Evolutionary conservation across 345 rosid species (phyloP), one percentile per base, ranked within the genome.

Genomic region (Viola odorata): DNA sequence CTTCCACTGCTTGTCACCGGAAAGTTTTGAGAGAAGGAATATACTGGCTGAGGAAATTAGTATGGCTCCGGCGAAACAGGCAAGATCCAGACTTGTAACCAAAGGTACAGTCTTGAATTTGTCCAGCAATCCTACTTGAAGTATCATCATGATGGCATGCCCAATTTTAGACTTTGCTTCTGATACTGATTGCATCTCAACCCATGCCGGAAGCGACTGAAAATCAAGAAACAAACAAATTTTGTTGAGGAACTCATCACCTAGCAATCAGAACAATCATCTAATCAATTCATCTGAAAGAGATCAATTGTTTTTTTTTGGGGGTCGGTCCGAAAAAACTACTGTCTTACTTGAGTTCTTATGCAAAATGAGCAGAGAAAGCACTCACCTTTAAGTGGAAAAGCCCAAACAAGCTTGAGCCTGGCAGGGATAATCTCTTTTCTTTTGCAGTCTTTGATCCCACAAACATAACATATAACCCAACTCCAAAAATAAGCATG

Each of bases 61-160:
- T 37, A 87, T 60, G 0, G 88, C 81, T 54, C 82, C 95, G 2
- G 89, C 85, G 57, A 87, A 85, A 53, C 90, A 83, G 32, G 84
- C 90, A 2, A 90, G 78, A 72, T 90, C 95, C 65, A 81, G 53
- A 64, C 83, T 66, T 8, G 77, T 82, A 10, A 66, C 63, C 40
- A 84, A 17, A 12, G 89, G 88, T 50, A 80, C 45, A 32, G 65
- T 75, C 66, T 65, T 74, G 80, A 90, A 87, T 68, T 83, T 87
- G 62, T 83, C 90, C 58, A 85, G 39, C 73, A 87, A 62, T 53
- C 87, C 95, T 53, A 78, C 95, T 60, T 87, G 95, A 62, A 90
- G 85, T 58, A 82, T 77, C 85, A 85, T 83, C 77, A 81, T 58
- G 57, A 87, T 67, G 2, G 91, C 87, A 17, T 83, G 85, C 49